Conservation (phyloP, 78 protist genomes). For the Polysphondylium violaceum region DNA sequence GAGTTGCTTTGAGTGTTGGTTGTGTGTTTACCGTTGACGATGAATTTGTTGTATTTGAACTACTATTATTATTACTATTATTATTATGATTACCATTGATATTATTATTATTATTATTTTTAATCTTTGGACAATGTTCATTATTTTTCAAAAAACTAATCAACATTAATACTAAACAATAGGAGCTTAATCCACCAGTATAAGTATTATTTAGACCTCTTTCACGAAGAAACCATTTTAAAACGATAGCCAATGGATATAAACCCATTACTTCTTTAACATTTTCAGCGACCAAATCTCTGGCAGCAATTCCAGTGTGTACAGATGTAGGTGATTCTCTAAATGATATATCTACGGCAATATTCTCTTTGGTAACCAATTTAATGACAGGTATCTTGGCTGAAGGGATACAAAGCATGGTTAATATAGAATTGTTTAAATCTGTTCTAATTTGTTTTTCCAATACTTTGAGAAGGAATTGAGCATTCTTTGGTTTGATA, state of each 20-base stretch:
- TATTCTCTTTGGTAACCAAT: slow-evolving; percentile 64
- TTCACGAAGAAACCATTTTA: slow-evolving; percentile 74
- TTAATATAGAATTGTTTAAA: slow-evolving; percentile 33
- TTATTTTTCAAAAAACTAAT: slow-evolving; percentile 77
- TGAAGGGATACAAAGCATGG: slow-evolving; percentile 71
- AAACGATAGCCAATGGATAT: slow-evolving; percentile 69
- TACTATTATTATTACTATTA: too few relatives aligned
- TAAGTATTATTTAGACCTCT: slow-evolving; percentile 75
- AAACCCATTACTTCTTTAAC: slow-evolving; percentile 57
- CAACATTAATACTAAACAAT: slow-evolving; percentile 71
- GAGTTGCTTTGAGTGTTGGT: slow-evolving; percentile 67
- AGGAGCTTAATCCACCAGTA: slow-evolving; percentile 68
- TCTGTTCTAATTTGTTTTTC: slow-evolving; percentile 67
- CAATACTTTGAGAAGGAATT: slow-evolving; percentile 58
- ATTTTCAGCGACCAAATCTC: slow-evolving; percentile 57
- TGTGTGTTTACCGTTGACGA: neutral
- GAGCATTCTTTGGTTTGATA: slow-evolving; percentile 72
- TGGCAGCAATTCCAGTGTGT: slow-evolving; percentile 73
- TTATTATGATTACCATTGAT: neutral
- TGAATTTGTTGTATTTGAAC: neutral
- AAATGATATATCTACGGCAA: slow-evolving; percentile 63
- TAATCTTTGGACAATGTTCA: slow-evolving; percentile 71
- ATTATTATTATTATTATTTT: neutral
- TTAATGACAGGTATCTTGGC: slow-evolving; percentile 73
- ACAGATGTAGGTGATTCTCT: slow-evolving; percentile 63